Conservation (phyloP, 805 yeast genomes). For the Grigorovia humatica region DNA sequence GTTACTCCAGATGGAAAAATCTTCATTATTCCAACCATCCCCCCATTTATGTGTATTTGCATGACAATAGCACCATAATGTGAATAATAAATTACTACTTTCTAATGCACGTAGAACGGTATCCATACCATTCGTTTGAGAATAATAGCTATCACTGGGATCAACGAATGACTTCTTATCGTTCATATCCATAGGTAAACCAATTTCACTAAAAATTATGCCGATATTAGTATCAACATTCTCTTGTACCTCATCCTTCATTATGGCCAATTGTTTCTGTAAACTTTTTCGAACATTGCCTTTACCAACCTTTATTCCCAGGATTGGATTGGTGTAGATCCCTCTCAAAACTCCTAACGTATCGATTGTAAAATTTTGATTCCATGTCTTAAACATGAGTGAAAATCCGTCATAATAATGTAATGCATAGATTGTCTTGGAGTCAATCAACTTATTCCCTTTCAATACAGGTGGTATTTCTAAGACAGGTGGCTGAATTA, state of each 20-base stretch:
- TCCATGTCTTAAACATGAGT: constrained; percentile 86
- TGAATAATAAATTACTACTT: constrained; percentile 53
- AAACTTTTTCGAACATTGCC: constrained; percentile 63
- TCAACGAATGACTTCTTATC: constrained; percentile 50
- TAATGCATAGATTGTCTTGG: constrained; percentile 64
- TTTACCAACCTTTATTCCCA: constrained; percentile 78
- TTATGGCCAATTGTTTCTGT: constrained; percentile 53
- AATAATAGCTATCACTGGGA: constrained; percentile 54
- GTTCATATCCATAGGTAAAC: constrained; percentile 96
- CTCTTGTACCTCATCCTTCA: constrained; percentile 52
- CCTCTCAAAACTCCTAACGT: constrained; percentile 82
- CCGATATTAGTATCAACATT: constrained; percentile 59
- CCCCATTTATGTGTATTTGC: constrained; percentile 76
- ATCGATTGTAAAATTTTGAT: constrained; percentile 69
- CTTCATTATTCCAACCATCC: constrained; percentile 90
- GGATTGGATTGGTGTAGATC: constrained; percentile 57
- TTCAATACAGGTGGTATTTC: constrained; percentile 61
- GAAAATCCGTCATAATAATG: constrained; percentile 96
- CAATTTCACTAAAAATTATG: constrained; percentile 82
- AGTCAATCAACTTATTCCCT: constrained; percentile 44
- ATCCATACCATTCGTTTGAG: constrained; percentile 75
- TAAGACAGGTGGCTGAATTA: constrained; percentile 76
- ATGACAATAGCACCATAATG: constrained; percentile 79
- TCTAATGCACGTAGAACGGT: constrained; percentile 75
- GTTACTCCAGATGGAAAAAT: constrained; percentile 74